These are phyloP conservation scores for Vachellia pachyceras DNA, from an alignment of 306 rosid genomes.

Conservation along the genomic window DNA sequence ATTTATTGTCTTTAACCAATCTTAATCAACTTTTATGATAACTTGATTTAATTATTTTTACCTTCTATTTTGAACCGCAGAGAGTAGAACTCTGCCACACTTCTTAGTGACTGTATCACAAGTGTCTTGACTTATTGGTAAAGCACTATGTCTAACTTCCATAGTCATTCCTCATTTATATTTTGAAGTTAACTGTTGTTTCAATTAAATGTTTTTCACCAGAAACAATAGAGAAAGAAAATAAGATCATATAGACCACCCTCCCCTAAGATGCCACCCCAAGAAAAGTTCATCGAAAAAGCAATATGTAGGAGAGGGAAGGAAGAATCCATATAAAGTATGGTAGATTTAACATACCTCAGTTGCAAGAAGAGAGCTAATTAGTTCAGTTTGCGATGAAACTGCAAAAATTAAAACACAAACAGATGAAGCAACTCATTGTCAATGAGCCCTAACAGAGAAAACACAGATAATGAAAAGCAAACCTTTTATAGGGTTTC, in stretches of 20 bases:
- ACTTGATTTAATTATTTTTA: no score
- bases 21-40: no score
- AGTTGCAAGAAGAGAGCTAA: conserved; percentile 75
- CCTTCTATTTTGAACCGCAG: no score
- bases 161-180: conserved; percentile 8
- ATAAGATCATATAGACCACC: not conserved
- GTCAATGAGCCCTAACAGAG: conserved; percentile 20
- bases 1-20: no score
- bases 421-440: conserved; percentile 22
- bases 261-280: not conserved
- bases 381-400: conserved; percentile 67
- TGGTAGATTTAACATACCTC: conserved; percentile 60
- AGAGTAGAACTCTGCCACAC: not conserved
- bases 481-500: conserved; percentile 76
- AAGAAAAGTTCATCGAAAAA: not conserved
- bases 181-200: not conserved
- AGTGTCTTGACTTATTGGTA: not conserved
- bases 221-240: not conserved
- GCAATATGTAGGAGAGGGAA: not conserved
- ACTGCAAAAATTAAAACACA: conserved; percentile 55
- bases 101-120: not conserved
- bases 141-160: not conserved
- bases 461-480: conserved; percentile 19
- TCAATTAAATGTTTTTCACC: not conserved
- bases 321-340: conserved; percentile 20